Base-by-base conservation (phyloP, 768 basidiomycete genomes). In the Trametes cingulata region DNA sequence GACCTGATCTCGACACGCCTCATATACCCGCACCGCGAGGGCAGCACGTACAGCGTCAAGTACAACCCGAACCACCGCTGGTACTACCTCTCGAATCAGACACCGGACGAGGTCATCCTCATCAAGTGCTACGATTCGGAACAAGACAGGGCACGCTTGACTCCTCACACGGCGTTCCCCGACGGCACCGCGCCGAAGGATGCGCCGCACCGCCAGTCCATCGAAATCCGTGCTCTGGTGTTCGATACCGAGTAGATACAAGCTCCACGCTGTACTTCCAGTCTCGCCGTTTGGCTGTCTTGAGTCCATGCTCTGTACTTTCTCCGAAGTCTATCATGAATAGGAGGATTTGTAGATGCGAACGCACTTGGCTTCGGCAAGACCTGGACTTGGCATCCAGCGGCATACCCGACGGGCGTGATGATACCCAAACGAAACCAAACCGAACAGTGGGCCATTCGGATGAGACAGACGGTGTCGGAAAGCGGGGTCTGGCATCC, bases 51-150 rank as follows among this genome's bases (percentile, higher is more conserved):
- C 64, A 68, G 60, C 64, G 70, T 77, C 49, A 64, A 65, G 20
- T 69, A 72, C 62, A 73, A 69, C 56, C 69, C 71, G 8, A 55
- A 46, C 9, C 75, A 76, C 63, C 67, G 62, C 47, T 77, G 76
- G 75, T 74, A 74, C 42, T 76, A 74, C 67, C 62, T 77, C 35
- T 64, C 69, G 7, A 68, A 73, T 57, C 72, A 73, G 70, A 71
- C 69, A 0, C 74, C 74, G 10, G 72, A 76, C 25, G 77, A 78
- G 65, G 71, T 74, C 19, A 66, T 68, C 13, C 60, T 78, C 15
- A 74, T 78, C 66, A 78, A 77, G 64, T 75, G 75, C 63, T 77
- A 69, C 58, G 75, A 77, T 65, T 76, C 76, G n/a, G 67, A 71
- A 49, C 54, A 58, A 29, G 71, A 72, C 61, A 65, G 70, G 63